A percentile compares a stretch with the other conserved stretches of the same genome.
Conservation (phyloP, 768 basidiomycete genomes). For the Macrolepiota albuminosa region DNA sequence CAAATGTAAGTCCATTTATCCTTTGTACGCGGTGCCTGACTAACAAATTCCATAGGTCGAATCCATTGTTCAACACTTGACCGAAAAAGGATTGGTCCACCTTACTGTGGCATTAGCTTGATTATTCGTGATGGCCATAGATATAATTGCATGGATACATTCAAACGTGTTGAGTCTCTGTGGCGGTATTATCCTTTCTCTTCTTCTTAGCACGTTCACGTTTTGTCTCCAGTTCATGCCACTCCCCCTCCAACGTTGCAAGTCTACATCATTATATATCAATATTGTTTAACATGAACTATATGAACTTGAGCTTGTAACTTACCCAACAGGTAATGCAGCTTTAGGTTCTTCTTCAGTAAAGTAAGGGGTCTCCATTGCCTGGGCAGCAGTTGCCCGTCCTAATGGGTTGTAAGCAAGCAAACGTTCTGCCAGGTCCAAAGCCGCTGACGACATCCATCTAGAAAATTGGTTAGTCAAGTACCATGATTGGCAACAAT, state of each 20-base stretch:
- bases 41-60: constrained; percentile 52
- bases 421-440: constrained; percentile 83
- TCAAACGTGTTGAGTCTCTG: constrained; percentile 20
- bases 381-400: constrained; percentile 74
- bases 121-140: constrained; percentile 6
- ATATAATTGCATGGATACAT: constrained; percentile 26
- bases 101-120: constrained; percentile 22
- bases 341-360: constrained; percentile 70
- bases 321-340: constrained; percentile 74
- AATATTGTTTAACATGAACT: constrained; percentile 5
- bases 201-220: constrained; percentile 81
- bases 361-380: constrained; percentile 84
- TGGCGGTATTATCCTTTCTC: constrained; percentile 51
- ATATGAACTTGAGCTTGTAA: constrained; percentile 12
- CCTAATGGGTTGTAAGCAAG: constrained; percentile 76
- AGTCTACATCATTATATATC: constrained; percentile 41
- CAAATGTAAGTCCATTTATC: constrained; percentile 54
- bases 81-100: constrained; percentile 63
- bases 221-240: constrained; percentile 98
- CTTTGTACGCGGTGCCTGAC: background rate
- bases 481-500: background rate
- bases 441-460: constrained; percentile 80
- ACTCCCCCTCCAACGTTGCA: constrained; percentile 83
- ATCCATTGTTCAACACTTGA: constrained; percentile 79
- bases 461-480: constrained; percentile 32